Conservation (phyloP, 1,284 basidiomycete species). For the Papiliotrema terrestris region DNA sequence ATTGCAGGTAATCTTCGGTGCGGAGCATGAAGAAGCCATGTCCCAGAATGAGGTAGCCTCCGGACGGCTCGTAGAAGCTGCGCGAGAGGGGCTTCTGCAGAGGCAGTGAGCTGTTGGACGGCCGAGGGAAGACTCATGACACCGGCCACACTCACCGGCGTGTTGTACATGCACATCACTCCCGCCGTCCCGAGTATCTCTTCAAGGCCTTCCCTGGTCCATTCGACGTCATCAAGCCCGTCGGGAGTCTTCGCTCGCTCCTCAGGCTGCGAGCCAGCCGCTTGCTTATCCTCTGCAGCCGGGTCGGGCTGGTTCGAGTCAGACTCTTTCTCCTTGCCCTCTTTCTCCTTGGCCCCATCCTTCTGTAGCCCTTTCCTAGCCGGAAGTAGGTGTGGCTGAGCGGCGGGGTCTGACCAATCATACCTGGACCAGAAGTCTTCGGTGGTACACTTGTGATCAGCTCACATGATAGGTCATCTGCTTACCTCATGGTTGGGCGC, state of each 20-base stretch:
- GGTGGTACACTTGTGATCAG: conserved; percentile 14
- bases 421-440: conserved; percentile 33
- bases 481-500: conserved; percentile 29
- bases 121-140: neutral
- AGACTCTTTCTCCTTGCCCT: neutral
- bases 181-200: conserved; percentile 31
- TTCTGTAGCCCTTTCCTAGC: conserved; percentile 5
- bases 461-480: neutral
- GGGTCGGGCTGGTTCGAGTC: neutral
- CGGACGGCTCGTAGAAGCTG: conserved; percentile 12
- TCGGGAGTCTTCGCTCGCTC: too few relatives aligned
- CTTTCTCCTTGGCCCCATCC: conserved; percentile 3
- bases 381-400: conserved; percentile 15
- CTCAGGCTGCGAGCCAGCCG: too few relatives aligned
- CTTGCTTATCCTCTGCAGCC: too few relatives aligned
- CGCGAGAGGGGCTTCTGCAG: conserved; percentile 24
- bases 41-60: conserved; percentile 52
- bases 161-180: conserved; percentile 34
- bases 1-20: conserved; percentile 18
- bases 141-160: conserved; percentile 20
- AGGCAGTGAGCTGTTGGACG: neutral
- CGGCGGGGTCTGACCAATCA: conserved; percentile 30
- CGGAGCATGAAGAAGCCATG: conserved; percentile 73
- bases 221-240: conserved; percentile 16
- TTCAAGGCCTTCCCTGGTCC: conserved; percentile 36